A percentile compares a stretch with the other conserved stretches of the same genome.
These are phyloP conservation scores for Didymella keratinophila DNA, from an alignment of 2,329 filamentous ascomycete species.

Conservation along the genomic window DNA sequence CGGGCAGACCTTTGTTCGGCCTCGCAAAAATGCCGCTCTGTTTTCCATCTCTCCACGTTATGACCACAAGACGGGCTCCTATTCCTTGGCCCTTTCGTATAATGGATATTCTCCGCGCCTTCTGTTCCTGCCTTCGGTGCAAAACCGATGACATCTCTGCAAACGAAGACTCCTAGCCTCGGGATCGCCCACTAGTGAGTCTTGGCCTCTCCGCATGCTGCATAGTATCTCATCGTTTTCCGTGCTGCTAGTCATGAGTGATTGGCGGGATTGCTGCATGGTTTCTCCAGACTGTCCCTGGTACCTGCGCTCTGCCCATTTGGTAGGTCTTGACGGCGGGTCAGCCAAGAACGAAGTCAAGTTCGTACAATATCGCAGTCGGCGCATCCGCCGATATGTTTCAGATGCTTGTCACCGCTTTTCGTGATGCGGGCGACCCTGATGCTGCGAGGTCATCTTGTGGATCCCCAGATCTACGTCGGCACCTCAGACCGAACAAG, in stretches of 20 bases:
- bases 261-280: conserved; percentile 5
- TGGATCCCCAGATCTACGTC: neutral
- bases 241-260: neutral
- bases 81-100: neutral
- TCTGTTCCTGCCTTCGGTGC: neutral
- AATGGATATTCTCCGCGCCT: neutral
- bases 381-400: conserved; percentile 1
- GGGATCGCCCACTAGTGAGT: conserved; percentile 4
- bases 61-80: neutral
- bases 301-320: neutral
- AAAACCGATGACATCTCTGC: neutral
- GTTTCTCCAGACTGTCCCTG: neutral
- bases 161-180: neutral
- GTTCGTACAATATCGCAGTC: neutral
- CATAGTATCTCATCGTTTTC: neutral
- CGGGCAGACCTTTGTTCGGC: neutral
- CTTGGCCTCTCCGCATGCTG: conserved; percentile 5
- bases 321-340: neutral
- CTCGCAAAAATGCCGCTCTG: neutral
- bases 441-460: neutral
- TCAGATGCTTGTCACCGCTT: neutral
- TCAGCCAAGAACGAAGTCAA: conserved; percentile 4
- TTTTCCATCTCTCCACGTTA: neutral
- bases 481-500: neutral
- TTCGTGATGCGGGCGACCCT: neutral